A percentile compares a stretch with the other conserved stretches of the same genome.
Evolutionary conservation across 306 rosid species (phyloP).

Genomic region (Lupinus albus): DNA sequence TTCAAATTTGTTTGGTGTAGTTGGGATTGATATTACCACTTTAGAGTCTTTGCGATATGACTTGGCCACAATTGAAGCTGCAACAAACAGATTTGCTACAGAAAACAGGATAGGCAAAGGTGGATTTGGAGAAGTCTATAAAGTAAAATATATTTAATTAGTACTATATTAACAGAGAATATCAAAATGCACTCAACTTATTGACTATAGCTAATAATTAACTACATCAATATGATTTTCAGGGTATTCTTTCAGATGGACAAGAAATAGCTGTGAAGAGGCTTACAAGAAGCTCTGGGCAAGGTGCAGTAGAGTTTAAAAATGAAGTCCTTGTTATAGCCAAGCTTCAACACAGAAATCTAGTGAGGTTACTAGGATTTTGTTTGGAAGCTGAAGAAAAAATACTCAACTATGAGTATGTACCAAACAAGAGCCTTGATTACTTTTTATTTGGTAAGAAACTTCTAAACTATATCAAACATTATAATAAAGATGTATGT

Average conservation of each 20-base stretch:
- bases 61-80: conserved; percentile 47
- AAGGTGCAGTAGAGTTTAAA: conserved; percentile 60
- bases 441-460: conserved; percentile 50
- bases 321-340: conserved; percentile 63
- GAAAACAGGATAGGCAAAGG: conserved; percentile 60
- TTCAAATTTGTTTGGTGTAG: conserved; percentile 36
- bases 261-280: conserved; percentile 71
- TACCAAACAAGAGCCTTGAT: conserved; percentile 61
- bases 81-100: conserved; percentile 55
- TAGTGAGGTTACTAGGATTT: conserved; percentile 60
- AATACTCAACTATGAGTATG: conserved; percentile 59
- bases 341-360: conserved; percentile 62
- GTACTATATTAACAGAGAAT: conserved; percentile 3
- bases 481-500: neutral
- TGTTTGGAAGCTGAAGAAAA: conserved; percentile 62
- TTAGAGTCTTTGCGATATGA: conserved; percentile 56
- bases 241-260: conserved; percentile 57
- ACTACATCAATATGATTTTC: conserved; percentile 5
- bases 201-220: neutral
- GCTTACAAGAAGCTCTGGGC: conserved; percentile 50
- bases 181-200: neutral
- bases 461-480: neutral
- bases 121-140: conserved; percentile 66
- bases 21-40: conserved; percentile 37
- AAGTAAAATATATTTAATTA: conserved; percentile 40